These are phyloP conservation scores for Intubia oerlemansii DNA, from an alignment of 2,329 filamentous ascomycete species.

Conservation along the genomic window DNA sequence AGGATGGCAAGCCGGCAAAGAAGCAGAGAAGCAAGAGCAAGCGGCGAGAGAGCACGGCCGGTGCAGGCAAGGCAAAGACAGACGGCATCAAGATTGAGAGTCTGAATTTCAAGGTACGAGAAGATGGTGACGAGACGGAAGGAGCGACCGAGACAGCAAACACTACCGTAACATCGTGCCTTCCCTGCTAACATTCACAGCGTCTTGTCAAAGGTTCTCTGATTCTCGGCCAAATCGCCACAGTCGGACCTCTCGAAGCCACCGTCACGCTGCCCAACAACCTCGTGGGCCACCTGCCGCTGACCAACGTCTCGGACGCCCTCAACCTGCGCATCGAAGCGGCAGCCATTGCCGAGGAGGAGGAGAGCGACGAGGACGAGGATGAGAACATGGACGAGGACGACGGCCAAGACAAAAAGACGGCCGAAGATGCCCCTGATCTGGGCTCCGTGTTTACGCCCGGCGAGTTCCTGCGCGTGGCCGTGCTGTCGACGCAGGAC, in stretches of 20 bases:
- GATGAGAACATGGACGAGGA: slow-evolving; percentile 6
- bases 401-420: no score
- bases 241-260: slow-evolving; percentile 62
- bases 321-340: slow-evolving; percentile 54
- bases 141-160: no score
- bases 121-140: not conserved
- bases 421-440: slow-evolving; percentile 37
- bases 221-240: slow-evolving; percentile 67
- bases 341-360: slow-evolving; percentile 25
- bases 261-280: slow-evolving; percentile 80
- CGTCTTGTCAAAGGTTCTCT: slow-evolving; percentile 69
- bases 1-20: slow-evolving; percentile 21
- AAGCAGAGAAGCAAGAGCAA: slow-evolving; percentile 33
- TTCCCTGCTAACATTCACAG: slow-evolving; percentile 19
- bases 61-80: slow-evolving; percentile 27
- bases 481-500: slow-evolving; percentile 58
- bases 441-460: slow-evolving; percentile 54
- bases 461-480: slow-evolving; percentile 75
- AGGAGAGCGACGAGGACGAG: slow-evolving; percentile 25
- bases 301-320: slow-evolving; percentile 74
- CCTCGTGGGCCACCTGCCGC: slow-evolving; percentile 67
- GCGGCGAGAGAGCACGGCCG: slow-evolving; percentile 18
- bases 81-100: slow-evolving; percentile 56
- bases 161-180: no score
- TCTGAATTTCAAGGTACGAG: slow-evolving; percentile 67